Conservation (phyloP, 1,284 basidiomycete species). For the Lentinula novae-zelandiae region DNA sequence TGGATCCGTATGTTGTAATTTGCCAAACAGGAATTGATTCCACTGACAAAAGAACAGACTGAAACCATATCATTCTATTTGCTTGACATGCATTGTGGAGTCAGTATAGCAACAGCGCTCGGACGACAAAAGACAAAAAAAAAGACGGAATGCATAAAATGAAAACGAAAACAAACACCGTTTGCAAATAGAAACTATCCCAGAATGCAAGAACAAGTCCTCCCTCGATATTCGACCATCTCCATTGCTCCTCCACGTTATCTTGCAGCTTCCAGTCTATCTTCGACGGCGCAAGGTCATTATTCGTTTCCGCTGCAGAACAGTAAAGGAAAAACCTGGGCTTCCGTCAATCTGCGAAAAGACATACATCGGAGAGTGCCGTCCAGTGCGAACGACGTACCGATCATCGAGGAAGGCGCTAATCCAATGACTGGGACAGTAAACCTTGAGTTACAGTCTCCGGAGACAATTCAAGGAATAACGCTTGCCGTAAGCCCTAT, state of each 20-base stretch:
- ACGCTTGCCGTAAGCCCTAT: background rate
- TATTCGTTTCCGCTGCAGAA: background rate
- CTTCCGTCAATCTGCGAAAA: background rate
- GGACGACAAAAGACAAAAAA: background rate
- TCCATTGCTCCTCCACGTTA: background rate
- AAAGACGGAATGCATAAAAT: too few relatives aligned
- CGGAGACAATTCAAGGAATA: background rate
- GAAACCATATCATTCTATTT: background rate
- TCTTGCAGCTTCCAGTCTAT: background rate
- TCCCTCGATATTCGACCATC: background rate
- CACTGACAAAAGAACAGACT: background rate
- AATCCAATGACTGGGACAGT: background rate
- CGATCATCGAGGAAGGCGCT: background rate
- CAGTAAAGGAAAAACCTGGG: conserved; percentile 7
- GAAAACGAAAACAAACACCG: too few relatives aligned
- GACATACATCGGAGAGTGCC: background rate
- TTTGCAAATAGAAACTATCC: background rate
- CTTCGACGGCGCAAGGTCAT: background rate
- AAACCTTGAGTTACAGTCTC: background rate
- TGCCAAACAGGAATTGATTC: too few relatives aligned
- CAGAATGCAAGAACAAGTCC: background rate
- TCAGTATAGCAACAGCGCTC: background rate
- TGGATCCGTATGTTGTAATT: too few relatives aligned
- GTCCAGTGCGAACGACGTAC: background rate
- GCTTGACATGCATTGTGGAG: background rate